Evolutionary conservation across 495 filamentous ascomycete species (phyloP).

Genomic region (Penicillium subrubescens): DNA sequence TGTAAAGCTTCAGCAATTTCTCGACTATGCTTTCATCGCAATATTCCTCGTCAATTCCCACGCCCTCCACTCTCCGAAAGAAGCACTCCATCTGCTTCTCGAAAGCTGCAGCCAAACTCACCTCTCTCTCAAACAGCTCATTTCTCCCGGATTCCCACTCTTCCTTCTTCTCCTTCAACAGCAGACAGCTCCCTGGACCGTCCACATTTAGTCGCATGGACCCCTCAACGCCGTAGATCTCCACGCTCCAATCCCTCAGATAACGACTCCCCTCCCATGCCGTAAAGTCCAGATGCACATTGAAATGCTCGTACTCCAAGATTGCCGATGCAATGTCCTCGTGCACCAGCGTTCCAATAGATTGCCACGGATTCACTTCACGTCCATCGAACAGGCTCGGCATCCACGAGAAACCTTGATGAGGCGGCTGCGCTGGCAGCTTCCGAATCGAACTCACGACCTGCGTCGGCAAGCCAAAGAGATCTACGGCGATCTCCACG

Average conservation of each 20-base stretch:
- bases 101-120: background rate
- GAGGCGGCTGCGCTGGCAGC: conserved; percentile 2
- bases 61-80: background rate
- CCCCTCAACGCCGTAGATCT: background rate
- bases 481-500: conserved; percentile 13
- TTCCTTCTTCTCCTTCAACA: background rate
- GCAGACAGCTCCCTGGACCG: background rate
- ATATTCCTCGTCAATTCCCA: background rate
- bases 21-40: background rate
- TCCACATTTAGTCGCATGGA: background rate
- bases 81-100: background rate
- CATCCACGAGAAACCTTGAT: background rate
- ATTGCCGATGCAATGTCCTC: conserved; percentile 21
- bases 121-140: background rate
- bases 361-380: background rate
- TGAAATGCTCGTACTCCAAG: conserved; percentile 16
- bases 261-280: conserved; percentile 7
- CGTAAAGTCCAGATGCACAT: conserved; percentile 13
- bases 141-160: background rate
- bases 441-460: conserved; percentile 22
- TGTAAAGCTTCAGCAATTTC: background rate
- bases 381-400: background rate
- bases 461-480: conserved; percentile 15
- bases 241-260: background rate
- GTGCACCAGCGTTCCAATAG: conserved; percentile 15